Percentiles rank a stretch among this genome's conserved stretches.
phyloP scores from a whole-genome alignment of 169 alveolate species.

The Cyclospora cayetanensis region DNA sequence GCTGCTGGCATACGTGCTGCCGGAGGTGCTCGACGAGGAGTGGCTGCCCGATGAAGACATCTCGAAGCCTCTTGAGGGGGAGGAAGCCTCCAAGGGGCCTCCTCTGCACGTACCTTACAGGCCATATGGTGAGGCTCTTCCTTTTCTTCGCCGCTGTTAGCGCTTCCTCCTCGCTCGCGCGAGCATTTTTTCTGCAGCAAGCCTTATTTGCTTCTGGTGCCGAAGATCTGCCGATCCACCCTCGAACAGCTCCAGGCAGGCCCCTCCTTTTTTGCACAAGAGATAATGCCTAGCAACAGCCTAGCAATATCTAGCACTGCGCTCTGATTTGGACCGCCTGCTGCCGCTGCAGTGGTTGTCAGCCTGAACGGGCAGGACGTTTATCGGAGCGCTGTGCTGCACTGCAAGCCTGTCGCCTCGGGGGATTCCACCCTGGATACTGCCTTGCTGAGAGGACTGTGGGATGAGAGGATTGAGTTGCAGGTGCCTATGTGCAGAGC shows the following conservation, averaged over 20 bases:
- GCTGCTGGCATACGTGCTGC: constrained; percentile 65
- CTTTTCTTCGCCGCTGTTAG: not conserved
- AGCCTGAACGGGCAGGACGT: constrained; percentile 65
- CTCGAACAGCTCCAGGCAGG: no score
- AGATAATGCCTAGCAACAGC: no score
- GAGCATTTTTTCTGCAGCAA: no score
- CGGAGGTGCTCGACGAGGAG: constrained; percentile 56
- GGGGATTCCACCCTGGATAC: not conserved
- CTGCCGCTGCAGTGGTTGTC: constrained; percentile 57
- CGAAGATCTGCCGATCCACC: not conserved
- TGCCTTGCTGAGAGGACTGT: constrained; percentile 16
- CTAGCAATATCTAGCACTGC: no score
- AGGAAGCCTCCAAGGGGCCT: not conserved
- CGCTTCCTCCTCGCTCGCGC: no score
- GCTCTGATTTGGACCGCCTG: no score
- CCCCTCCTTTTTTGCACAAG: no score
- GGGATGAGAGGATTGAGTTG: constrained; percentile 58
- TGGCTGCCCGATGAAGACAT: not conserved
- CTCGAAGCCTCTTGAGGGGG: not conserved
- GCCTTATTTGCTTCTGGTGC: no score
- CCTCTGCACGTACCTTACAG: not conserved
- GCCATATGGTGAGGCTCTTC: constrained; percentile 7
- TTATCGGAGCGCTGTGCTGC: constrained; percentile 60
- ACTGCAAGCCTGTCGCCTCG: not conserved
- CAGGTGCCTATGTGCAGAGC: no score